Base-by-base conservation (phyloP, 768 basidiomycete genomes). In the Roridomyces roridus region DNA sequence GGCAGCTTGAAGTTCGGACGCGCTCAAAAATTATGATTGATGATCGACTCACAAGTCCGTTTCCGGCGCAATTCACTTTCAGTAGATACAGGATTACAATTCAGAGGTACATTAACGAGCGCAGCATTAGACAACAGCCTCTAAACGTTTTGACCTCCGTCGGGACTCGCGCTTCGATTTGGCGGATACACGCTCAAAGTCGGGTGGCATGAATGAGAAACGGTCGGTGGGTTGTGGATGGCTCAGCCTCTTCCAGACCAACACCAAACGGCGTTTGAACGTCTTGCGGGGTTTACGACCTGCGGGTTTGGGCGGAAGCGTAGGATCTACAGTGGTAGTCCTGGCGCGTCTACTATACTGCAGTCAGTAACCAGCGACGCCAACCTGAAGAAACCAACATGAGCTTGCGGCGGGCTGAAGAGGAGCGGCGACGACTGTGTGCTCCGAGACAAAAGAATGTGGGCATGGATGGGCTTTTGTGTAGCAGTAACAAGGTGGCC, bases 161-260 rank as follows among this genome's bases (percentile, higher is more conserved):
- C 57, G 51, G 26, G 51, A 53, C 29, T 53, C 57, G n/a, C 57
- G 25, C 45, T 40, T 56, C 2, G 49, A 49, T 21, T 14, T 14
- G 18, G 24, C 20, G 34, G 64, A 54, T 15, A 70, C 63, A n/a
- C 62, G 47, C 25, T 63, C 64, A 49, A 76, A 77, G 26, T 72
- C 74, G 6, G 66, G 64, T 1, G 73, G 71, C 42, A 76, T 68
- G 64, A 69, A 74, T 4, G 76, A 76, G 36, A 72, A 73, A 14
- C 70, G 67, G 14, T 65, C 59, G 11, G 69, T 67, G 5, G 63
- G 51, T 12, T 65, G 59, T 9, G 68, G 60, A 12, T 62, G 68
- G n/a, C 58, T 72, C 36, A 67, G 18, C 14, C 64, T 64, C 59
- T 76, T 76, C 74, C 73, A 76, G 3, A 68, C 24, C 12, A 72